Evolutionary conservation across 192 early-diverging fungal species (phyloP), one percentile per base, ranked within the genome.

Genomic region (Backusella luteola): DNA sequence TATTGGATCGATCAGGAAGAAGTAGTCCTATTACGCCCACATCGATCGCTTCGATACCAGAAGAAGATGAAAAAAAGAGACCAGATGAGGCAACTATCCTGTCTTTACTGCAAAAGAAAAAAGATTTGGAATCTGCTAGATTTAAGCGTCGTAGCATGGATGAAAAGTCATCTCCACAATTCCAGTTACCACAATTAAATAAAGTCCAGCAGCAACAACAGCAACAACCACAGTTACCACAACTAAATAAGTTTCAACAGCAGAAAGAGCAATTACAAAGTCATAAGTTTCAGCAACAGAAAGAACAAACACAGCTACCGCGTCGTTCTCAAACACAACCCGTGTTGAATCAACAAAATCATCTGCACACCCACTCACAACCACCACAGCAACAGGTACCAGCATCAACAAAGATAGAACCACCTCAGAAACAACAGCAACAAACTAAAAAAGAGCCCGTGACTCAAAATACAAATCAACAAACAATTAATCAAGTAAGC

Each of bases 381-480:
- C 34, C 66, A 34, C 36, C 35, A 23, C 69, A 71, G 23, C 35
- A 26, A 29, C 67, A 77, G 46, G 26, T 29, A 63, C 35, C 32
- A 34, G 23, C 71, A 76, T 72, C 52, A 69, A 78, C 32, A 23
- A 34, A 75, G 71, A 76, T 15, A 85, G 29, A 35, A 1, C 14
- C 23, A 14, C 56, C 23, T 12, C 26, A 29, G 23, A 63, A 63
- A 12, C 56, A 63, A 29, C 34, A 67, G 15, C 21, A 76, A 76
- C 14, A 71, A 80, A 39, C 73, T 76, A 81, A 80, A 73, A 66
- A 76, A 79, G 71, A 82, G 74, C 74, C 59, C 76, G 44, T 77
- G 44, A 39, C 11, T n/a, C 78, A 84, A 71, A 79, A 77, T 34
- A 82, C 81, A 78, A 78, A 75, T 7, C 75, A 79, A 6, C 76